These are phyloP conservation scores for Eucalyptus urophylla DNA, from an alignment of 345 rosid species.

Conservation along the genomic window DNA sequence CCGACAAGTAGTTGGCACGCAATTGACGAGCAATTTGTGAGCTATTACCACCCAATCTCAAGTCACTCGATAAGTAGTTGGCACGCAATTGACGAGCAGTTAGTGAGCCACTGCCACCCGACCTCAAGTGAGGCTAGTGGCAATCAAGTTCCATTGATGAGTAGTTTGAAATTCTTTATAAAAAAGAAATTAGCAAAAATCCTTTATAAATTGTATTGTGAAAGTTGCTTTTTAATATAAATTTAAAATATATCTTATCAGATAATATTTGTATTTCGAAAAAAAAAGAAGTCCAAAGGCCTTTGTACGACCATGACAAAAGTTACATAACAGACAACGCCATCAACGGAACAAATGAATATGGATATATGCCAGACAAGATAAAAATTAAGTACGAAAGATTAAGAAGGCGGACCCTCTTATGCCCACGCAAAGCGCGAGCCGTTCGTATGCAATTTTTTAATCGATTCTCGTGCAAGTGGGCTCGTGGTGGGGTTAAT, in stretches of 20 bases:
- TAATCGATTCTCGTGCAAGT: neutral
- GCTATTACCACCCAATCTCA: accelerated
- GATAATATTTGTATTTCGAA: no score
- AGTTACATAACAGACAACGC: neutral
- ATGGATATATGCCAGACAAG: neutral
- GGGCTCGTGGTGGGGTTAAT: neutral
- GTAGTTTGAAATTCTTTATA: neutral
- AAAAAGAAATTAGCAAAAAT: no score
- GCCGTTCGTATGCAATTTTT: neutral
- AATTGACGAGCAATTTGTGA: neutral
- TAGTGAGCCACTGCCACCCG: no score
- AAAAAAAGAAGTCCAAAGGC: neutral
- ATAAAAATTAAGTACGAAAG: neutral
- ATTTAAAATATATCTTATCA: no score
- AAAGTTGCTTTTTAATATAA: no score
- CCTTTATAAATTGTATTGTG: no score
- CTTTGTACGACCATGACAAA: neutral
- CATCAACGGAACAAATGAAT: neutral
- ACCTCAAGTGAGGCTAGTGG: no score
- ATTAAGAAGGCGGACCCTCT: neutral
- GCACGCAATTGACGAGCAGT: accelerated
- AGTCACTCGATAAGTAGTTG: no score
- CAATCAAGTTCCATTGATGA: no score
- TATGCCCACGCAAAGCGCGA: neutral
- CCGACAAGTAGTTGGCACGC: neutral